phyloP scores from a whole-genome alignment of 2,329 filamentous ascomycete genomes.

The Stylonectria norvegica region DNA sequence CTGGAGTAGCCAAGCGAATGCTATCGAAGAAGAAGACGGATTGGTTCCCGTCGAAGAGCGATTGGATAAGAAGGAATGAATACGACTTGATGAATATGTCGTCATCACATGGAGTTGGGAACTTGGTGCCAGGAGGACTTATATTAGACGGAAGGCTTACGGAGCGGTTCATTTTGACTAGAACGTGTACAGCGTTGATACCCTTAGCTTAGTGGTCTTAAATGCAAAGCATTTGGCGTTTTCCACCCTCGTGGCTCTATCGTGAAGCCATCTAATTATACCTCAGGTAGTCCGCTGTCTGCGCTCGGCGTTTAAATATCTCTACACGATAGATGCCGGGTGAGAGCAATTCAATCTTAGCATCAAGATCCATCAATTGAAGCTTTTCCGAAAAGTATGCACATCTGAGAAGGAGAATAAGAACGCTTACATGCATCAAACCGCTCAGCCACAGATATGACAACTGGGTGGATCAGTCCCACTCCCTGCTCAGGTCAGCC shows the following conservation, averaged over 20 bases:
- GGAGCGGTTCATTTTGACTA: conserved; percentile 8
- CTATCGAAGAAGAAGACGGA: conserved; percentile 38
- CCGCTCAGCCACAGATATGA: conserved; percentile 6
- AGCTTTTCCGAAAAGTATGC: too few relatives aligned
- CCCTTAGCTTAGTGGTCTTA: conserved; percentile 17
- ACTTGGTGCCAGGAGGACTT: conserved; percentile 6
- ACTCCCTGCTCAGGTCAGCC: conserved; percentile 5
- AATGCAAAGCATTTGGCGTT: too few relatives aligned
- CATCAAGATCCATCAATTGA: too few relatives aligned
- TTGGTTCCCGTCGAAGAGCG: conserved; percentile 21
- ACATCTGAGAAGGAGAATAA: not conserved
- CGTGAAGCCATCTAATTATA: too few relatives aligned
- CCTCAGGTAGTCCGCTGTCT: too few relatives aligned
- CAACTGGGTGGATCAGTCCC: conserved; percentile 1
- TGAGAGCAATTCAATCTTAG: too few relatives aligned
- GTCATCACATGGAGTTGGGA: conserved; percentile 8
- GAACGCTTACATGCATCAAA: not conserved
- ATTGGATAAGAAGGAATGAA: conserved; percentile 17
- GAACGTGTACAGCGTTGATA: conserved; percentile 20
- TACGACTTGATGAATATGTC: conserved; percentile 7
- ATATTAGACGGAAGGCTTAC: too few relatives aligned
- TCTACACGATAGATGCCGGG: too few relatives aligned
- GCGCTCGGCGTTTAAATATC: too few relatives aligned
- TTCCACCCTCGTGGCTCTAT: too few relatives aligned
- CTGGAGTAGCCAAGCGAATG: conserved; percentile 32